Percentiles rank a stretch among this genome's conserved stretches.
Conservation (phyloP, 495 filamentous ascomycete species). For the Talaromyces proteolyticus region DNA sequence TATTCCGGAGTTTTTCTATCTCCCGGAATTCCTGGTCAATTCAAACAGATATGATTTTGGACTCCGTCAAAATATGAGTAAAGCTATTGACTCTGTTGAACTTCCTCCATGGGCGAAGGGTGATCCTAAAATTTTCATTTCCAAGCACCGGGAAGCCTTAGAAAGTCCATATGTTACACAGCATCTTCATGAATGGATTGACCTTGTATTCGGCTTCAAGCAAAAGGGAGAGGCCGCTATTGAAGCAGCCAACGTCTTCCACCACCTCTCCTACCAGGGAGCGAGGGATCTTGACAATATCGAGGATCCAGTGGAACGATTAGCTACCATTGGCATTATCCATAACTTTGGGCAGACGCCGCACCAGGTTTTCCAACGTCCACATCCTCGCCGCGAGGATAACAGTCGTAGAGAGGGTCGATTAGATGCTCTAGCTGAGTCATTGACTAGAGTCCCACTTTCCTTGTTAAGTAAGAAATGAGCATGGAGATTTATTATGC, state of each 20-base stretch:
- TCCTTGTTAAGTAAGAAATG: constrained; percentile 66
- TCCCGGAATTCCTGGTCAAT: constrained; percentile 89
- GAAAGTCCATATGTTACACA: constrained; percentile 92
- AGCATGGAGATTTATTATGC: too few species aligned
- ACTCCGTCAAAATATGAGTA: constrained; percentile 68
- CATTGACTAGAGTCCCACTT: constrained; percentile 73
- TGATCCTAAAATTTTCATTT: constrained; percentile 91
- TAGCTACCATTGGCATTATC: constrained; percentile 89
- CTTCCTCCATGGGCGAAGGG: constrained; percentile 96
- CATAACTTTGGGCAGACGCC: constrained; percentile 99
- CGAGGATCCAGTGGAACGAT: constrained; percentile 74
- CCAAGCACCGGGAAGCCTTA: constrained; percentile 88
- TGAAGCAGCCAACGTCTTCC: constrained; percentile 91
- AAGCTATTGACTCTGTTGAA: constrained; percentile 73
- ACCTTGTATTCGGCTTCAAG: constrained; percentile 91
- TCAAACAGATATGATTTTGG: constrained; percentile 94
- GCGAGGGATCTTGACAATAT: constrained; percentile 91
- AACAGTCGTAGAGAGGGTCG: constrained; percentile 51
- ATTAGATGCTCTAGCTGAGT: constrained; percentile 73
- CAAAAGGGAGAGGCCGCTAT: constrained; percentile 91
- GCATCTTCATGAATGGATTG: constrained; percentile 91
- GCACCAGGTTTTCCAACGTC: constrained; percentile 81
- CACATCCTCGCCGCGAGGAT: constrained; percentile 70
- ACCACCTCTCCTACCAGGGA: constrained; percentile 89
- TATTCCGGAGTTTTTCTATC: constrained; percentile 94